phyloP scores from a whole-genome alignment of 805 yeast genomes.

The Candida piceae region DNA sequence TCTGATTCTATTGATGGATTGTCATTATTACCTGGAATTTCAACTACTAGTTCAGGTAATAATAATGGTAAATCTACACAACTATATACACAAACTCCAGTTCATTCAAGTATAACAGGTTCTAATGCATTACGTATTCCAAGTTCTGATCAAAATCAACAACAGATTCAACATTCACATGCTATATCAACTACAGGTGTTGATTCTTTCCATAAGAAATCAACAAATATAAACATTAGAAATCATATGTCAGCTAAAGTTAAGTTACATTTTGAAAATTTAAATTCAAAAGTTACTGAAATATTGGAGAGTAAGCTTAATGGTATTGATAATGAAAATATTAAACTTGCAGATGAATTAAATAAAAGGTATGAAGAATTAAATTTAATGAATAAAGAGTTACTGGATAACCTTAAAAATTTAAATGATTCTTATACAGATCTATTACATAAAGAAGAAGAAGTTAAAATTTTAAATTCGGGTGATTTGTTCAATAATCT shows the following conservation, averaged over 20 bases:
- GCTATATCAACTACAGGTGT: too few relatives aligned
- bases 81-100: not conserved
- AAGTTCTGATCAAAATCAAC: not conserved
- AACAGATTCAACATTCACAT: not conserved
- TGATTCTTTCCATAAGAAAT: not conserved
- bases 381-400: constrained; percentile 22
- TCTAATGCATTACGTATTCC: not conserved
- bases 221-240: not conserved
- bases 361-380: constrained; percentile 24
- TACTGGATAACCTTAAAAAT: constrained; percentile 21
- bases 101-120: not conserved
- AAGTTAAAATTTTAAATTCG: constrained; percentile 15
- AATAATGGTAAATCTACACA: not conserved
- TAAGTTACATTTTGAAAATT: constrained; percentile 23
- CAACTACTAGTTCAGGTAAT: not conserved
- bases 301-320: constrained; percentile 20
- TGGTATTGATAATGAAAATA: constrained; percentile 26
- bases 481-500: constrained; percentile 23
- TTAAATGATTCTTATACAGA: constrained; percentile 26
- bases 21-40: not conserved
- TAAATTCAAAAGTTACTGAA: constrained; percentile 21
- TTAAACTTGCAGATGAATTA: constrained; percentile 25
- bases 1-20: not conserved
- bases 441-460: constrained; percentile 27
- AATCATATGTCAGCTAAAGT: constrained; percentile 11